Evolutionary conservation across 257 asterid genomes (phyloP).

Genomic region (Coffea eugenioides): DNA sequence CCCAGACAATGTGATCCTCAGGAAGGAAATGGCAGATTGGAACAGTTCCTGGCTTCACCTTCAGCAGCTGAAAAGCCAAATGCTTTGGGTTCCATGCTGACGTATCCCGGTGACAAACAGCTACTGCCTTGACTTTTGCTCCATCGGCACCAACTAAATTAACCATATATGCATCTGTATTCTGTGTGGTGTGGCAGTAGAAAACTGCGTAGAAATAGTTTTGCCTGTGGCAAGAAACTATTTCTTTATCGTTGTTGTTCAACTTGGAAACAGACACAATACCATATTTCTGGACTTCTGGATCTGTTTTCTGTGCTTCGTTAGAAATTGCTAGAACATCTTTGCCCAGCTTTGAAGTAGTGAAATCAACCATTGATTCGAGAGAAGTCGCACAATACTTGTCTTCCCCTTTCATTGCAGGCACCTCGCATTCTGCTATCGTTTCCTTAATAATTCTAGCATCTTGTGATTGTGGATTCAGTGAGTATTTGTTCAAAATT

Average conservation of each 20-base stretch:
- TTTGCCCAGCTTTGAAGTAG: conserved; percentile 60
- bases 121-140: conserved; percentile 61
- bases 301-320: conserved; percentile 21
- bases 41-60: conserved; percentile 77
- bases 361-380: conserved; percentile 83
- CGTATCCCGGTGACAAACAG: conserved; percentile 77
- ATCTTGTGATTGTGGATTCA: conserved; percentile 42
- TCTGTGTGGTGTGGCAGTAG: conserved; percentile 63
- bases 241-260: conserved; percentile 35
- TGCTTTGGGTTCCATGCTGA: conserved; percentile 88
- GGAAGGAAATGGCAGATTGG: conserved; percentile 95
- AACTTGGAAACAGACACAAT: conserved; percentile 36
- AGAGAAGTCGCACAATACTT: conserved; percentile 72
- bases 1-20: conserved; percentile 84
- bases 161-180: conserved; percentile 51
- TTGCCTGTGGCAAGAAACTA: conserved; percentile 53
- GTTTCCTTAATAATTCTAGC: conserved; percentile 59
- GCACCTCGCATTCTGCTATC: conserved; percentile 60
- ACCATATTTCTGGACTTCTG: conserved; percentile 30
- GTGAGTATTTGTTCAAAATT: conserved; percentile 42
- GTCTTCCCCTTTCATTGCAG: conserved; percentile 51
- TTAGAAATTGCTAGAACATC: conserved; percentile 57
- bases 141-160: conserved; percentile 54
- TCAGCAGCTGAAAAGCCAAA: conserved; percentile 82
- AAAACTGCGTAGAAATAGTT: conserved; percentile 74